Conservation (phyloP, 257 asterid species). For the Petunia axillaris region DNA sequence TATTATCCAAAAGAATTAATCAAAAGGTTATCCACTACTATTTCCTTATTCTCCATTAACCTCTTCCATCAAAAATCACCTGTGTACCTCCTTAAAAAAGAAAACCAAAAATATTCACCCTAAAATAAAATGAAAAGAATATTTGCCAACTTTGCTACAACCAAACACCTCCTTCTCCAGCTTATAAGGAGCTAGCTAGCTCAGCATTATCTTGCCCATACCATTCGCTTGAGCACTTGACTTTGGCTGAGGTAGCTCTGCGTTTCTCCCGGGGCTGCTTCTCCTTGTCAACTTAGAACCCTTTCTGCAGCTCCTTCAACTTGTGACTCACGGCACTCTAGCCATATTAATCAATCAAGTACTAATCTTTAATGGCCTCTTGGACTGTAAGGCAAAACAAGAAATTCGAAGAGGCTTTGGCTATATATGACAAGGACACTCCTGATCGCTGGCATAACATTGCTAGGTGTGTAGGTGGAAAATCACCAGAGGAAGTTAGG, state of each 20-base stretch:
- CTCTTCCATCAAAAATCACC: conserved; percentile 38
- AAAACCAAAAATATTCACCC: conserved; percentile 33
- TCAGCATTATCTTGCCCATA: conserved; percentile 37
- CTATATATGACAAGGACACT: conserved; percentile 47
- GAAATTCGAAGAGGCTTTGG: conserved; percentile 55
- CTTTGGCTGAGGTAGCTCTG: conserved; percentile 32
- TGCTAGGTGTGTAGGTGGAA: conserved; percentile 49
- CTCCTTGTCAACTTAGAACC: neutral
- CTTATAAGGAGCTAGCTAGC: conserved; percentile 20
- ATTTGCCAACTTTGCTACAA: conserved; percentile 52
- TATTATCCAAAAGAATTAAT: conserved; percentile 41
- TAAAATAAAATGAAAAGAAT: neutral
- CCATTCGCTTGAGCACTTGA: conserved; percentile 38
- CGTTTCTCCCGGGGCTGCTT: neutral
- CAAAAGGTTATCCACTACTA: conserved; percentile 30
- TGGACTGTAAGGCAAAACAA: conserved; percentile 59
- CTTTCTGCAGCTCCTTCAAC: neutral
- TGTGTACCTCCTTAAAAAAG: neutral
- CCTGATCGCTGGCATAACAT: conserved; percentile 55
- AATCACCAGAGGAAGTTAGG: conserved; percentile 48
- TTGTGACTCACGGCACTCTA: neutral
- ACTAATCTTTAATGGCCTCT: conserved; percentile 50
- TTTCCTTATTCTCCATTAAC: conserved; percentile 32
- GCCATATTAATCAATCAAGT: neutral
- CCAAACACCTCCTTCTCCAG: conserved; percentile 33